Evolutionary conservation across 192 early-diverging fungal genomes (phyloP), one percentile per base, ranked within the genome.

Genomic region (Gaertneriomyces sp.): DNA sequence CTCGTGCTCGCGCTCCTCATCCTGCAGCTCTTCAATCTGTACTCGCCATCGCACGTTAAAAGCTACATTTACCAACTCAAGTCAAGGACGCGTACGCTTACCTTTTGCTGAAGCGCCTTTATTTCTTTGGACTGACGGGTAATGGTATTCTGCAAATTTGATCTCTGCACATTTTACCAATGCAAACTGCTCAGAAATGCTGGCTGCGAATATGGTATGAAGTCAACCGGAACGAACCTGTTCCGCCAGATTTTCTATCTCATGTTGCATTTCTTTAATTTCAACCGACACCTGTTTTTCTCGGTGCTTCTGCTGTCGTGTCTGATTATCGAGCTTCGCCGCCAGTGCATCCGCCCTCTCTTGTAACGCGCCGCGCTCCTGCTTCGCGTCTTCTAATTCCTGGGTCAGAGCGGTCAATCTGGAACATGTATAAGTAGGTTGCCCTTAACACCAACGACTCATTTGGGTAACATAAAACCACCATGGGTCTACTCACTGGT

Each of bases 1-100:
- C 14, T 57, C 56, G 40, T 57, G 56, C 19, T 57, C 56, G 33
- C 56, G 56, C 7, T 57, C 56, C 7, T 57, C 16, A 38, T 57
- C 56, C 3, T 33, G 16, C 16, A 57, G 56, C 56, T 57, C 56
- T 20, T 20, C 17, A 19, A 19, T 14, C 49, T 33, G 25, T 33
- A 33, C 25, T 33, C 25, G 25, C 25, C 25, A 33, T 33, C 25
- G 2, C 25, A 33, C 25, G 25, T 33, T 33, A 33, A 33, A 33
- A 33, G 25, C 25, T 33, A 33, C 0, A 33, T 2, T 33, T 1
- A 33, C 25, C 25, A 33, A 33, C 25, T 33, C 25, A 33, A 33
- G 1, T 33, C 25, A 0, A 33, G 25, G 25, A 2, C 25, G 25
- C 25, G 2, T 2, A 33, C 0, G 25, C 25, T 51, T 20, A 51